Percentiles rank a stretch among this genome's conserved stretches.
These are phyloP conservation scores for Peniophora sp. DNA, from an alignment of 1,284 basidiomycete species.

Conservation along the genomic window DNA sequence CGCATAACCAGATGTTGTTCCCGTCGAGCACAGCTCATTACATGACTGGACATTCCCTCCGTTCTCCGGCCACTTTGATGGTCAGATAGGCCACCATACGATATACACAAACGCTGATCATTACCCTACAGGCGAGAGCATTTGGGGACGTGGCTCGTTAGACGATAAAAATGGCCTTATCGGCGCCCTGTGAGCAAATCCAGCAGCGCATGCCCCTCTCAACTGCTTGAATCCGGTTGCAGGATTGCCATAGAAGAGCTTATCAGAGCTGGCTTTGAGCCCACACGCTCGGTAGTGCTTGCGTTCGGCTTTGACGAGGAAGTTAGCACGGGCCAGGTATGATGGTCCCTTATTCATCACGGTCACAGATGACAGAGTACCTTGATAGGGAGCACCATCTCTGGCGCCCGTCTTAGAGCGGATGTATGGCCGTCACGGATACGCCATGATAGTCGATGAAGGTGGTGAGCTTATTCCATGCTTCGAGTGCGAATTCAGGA, in stretches of 20 bases:
- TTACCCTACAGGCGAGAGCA: conserved; percentile 27
- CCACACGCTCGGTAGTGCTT: conserved; percentile 47
- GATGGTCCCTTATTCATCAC: no score
- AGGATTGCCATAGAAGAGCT: conserved; percentile 48
- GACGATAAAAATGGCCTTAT: conserved; percentile 62
- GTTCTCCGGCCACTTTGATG: conserved; percentile 29
- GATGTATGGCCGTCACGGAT: conserved; percentile 43
- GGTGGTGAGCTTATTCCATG: conserved; percentile 18
- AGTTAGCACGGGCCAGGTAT: conserved; percentile 38
- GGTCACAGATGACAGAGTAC: no score
- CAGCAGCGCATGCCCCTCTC: no score
- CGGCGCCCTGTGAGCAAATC: conserved; percentile 37
- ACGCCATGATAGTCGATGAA: conserved; percentile 50
- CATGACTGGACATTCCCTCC: conserved; percentile 39
- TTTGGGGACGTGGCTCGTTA: conserved; percentile 58
- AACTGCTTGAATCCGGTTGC: no score
- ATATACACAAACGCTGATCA: neutral
- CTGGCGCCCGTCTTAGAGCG: conserved; percentile 38
- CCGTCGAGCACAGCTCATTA: conserved; percentile 44
- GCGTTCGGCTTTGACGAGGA: conserved; percentile 71
- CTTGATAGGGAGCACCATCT: conserved; percentile 35
- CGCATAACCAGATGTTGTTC: conserved; percentile 40
- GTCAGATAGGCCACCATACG: conserved; percentile 7
- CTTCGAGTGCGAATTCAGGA: no score
- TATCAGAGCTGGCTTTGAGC: conserved; percentile 41